phyloP scores from a whole-genome alignment of 768 basidiomycete genomes.

The Suillus discolor region DNA sequence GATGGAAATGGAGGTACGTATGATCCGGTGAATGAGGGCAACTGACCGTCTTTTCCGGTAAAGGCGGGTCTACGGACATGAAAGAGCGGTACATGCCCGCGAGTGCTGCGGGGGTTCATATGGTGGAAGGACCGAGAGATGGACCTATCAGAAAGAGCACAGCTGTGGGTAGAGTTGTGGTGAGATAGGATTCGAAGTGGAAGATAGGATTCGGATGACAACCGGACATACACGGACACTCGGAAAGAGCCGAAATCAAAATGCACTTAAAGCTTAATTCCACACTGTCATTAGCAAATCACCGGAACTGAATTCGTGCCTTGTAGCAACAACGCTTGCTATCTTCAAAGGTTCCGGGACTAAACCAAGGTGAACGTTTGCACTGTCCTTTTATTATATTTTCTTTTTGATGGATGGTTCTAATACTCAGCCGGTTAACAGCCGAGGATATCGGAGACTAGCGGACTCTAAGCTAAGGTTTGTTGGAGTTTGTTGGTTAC shows the following conservation, averaged over 20 bases:
- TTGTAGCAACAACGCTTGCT: not conserved
- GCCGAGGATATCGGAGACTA: slow-evolving; percentile 5
- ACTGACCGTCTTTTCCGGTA: slow-evolving; percentile 27
- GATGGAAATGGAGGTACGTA: slow-evolving; percentile 19
- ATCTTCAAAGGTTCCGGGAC: not conserved
- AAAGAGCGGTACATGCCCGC: slow-evolving; percentile 22
- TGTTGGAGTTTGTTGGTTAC: slow-evolving; percentile 19
- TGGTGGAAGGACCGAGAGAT: slow-evolving; percentile 14
- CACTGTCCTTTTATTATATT: not conserved
- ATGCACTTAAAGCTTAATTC: slow-evolving; percentile 34
- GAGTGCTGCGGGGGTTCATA: slow-evolving; percentile 4
- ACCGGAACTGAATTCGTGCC: slow-evolving; percentile 27
- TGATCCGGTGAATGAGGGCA: slow-evolving; percentile 32
- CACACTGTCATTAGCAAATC: slow-evolving; percentile 25
- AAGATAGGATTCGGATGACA: not conserved
- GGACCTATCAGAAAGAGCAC: not conserved
- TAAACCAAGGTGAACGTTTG: not conserved
- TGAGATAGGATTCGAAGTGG: slow-evolving; percentile 1
- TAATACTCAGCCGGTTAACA: not conserved
- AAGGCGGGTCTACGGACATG: slow-evolving; percentile 37
- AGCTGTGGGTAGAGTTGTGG: slow-evolving; percentile 10
- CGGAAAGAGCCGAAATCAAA: slow-evolving; percentile 30
- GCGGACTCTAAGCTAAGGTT: slow-evolving; percentile 29
- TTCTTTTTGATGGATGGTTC: not conserved
- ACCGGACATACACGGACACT: slow-evolving; percentile 35